Evolutionary conservation across 2,329 filamentous ascomycete genomes (phyloP), one percentile per base, ranked within the genome.

Genomic region (Calonectria hongkongensis): DNA sequence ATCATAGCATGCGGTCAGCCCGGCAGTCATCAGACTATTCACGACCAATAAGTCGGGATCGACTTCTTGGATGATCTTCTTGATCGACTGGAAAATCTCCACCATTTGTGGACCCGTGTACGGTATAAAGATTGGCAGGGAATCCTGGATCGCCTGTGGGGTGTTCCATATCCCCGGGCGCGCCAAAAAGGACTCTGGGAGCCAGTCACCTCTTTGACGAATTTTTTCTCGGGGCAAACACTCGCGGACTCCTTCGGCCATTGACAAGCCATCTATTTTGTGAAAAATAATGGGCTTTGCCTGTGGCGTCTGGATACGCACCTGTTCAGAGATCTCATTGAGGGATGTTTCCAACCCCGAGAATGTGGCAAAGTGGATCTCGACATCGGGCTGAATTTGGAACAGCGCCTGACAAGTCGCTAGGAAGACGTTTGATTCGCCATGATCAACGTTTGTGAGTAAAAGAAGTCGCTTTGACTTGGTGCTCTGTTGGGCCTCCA

Each of bases 361-460:
- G 71, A 86, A 88, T 0, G 87, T 87, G 3, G 83, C 86, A 30
- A 88, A 81, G 70, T 89, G 87, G 8, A 88, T 77, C 41, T 86
- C 81, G 33, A 85, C 81, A 16, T 84, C 71, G 2, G 82, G 81
- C 7, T 82, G 78, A 4, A 80, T 41, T 18, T 72, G 76, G 1
- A 86, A 74, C 0, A 88, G 79, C 33, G 86, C 86, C 43, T 85
- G 81, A 4, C 81, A 81, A 0, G 85, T 83, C 8, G 87, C 87
- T 8, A 89, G 73, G 43, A 87, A 82, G 28, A 88, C 84, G 75
- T 87, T 88, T 21, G 85, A 84, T 69, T 88, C 85, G 4, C 87
- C 87, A 71, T 84, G 83, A 69, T 88, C 87, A 64, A 82, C 81
- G 74, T 85, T 87, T 4, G 86, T 85, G 48, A 88, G 75, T 50